Base-by-base conservation (phyloP, 768 basidiomycete genomes). In the Hericium rajendrae region DNA sequence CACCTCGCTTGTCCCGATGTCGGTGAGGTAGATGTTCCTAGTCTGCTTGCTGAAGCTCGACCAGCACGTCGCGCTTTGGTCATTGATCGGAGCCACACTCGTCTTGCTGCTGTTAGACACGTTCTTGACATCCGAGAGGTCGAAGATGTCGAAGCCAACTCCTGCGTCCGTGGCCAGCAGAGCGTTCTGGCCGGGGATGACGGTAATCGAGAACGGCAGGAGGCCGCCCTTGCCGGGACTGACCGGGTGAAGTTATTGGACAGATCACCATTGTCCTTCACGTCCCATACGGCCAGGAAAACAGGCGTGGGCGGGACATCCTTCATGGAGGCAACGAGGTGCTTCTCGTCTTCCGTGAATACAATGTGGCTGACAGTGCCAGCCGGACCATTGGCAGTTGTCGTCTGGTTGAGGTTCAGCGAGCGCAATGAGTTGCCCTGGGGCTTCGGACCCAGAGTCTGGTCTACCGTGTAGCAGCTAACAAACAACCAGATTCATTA, bases 271-370 rank as follows among this genome's bases (percentile, higher is more conserved):
- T 77, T 73, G 12, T 58, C 50, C 9, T 67, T 70, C 54, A 81
- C 68, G 57, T 78, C 74, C 76, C 76, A 82, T 13, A 73, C 70
- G 11, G 80, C 79, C 56, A 82, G 68, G 68, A 77, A 78, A 22
- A 78, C 78, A 6, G 76, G 75, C 11, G 43, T 54, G 20, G 77
- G 74, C 13, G 78, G 77, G 16, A 71, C 60, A 22, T 78, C 79
- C 63, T 81, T 79, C 63, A 79, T 73, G 18, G 78, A 74, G 12
- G 73, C 78, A 46, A 80, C 65, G 39, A 80, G 70, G 58, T 75
- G 68, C 26, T 61, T 71, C 53, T 69, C 71, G 57, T 79, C 76
- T 62, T 76, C 74, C 20, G 66, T 70, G 70, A 80, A 80, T 40
- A 78, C 60, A 58, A 80, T 61, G 57, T 80, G 75, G 64, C 72